These are phyloP conservation scores for Bathelium albidoporum DNA, from an alignment of 495 filamentous ascomycete species.

Conservation along the genomic window DNA sequence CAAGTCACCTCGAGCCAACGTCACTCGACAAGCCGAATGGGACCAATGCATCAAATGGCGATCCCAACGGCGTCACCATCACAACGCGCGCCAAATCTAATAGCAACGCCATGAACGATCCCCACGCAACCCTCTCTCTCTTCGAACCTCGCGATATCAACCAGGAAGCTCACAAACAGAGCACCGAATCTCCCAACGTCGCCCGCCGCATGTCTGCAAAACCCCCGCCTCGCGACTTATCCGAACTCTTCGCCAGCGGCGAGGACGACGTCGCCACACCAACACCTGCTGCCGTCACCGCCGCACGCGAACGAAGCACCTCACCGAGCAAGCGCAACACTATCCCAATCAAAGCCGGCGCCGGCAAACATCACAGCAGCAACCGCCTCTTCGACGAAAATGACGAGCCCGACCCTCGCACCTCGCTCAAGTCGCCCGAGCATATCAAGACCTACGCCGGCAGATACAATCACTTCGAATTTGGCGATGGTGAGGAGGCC, in stretches of 20 bases:
- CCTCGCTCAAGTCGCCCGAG: conserved; percentile 32
- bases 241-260: conserved; percentile 50
- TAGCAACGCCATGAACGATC: conserved; percentile 44
- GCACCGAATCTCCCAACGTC: conserved; percentile 34
- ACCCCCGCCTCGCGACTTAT: conserved; percentile 51
- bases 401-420: conserved; percentile 28
- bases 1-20: conserved; percentile 13
- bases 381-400: conserved; percentile 62
- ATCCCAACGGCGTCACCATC: not conserved
- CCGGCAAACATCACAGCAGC: conserved; percentile 57
- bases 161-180: conserved; percentile 30
- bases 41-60: conserved; percentile 5
- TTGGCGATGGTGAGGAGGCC: conserved; percentile 54
- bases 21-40: conserved; percentile 7
- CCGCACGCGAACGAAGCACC: conserved; percentile 19
- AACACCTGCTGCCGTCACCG: conserved; percentile 13
- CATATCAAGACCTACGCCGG: conserved; percentile 54
- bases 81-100: conserved; percentile 3
- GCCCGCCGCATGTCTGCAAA: conserved; percentile 47
- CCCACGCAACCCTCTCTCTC: conserved; percentile 66
- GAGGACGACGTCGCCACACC: conserved; percentile 18
- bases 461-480: conserved; percentile 81
- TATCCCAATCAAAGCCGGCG: conserved; percentile 53
- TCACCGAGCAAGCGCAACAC: conserved; percentile 43
- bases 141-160: conserved; percentile 52